Evolutionary conservation across 257 asterid genomes (phyloP).

Genomic region (Fraxinus anomala): DNA sequence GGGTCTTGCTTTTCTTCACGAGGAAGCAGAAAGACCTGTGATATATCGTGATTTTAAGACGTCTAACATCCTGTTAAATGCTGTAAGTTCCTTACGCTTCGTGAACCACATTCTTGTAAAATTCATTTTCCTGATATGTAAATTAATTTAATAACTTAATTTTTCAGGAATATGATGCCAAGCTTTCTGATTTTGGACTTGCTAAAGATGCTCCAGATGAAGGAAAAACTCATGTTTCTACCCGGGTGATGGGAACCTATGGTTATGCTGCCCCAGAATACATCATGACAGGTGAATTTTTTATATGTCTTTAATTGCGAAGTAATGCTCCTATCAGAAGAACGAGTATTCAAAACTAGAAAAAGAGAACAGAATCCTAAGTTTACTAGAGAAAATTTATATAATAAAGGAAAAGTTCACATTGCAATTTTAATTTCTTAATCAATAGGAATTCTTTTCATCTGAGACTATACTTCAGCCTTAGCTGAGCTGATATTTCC

Average conservation of each 20-base stretch:
- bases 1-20: conserved; percentile 64
- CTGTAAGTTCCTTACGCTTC: conserved; percentile 58
- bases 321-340: not conserved
- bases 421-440: not conserved
- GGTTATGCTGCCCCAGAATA: conserved; percentile 71
- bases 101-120: too few relatives aligned
- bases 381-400: not conserved
- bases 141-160: not conserved
- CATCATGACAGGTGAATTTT: conserved; percentile 64
- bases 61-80: conserved; percentile 58
- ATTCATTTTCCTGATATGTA: too few relatives aligned
- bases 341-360: not conserved
- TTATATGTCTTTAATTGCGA: not conserved
- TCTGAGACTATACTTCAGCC: not conserved
- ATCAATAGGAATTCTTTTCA: not conserved
- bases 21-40: conserved; percentile 65
- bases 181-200: conserved; percentile 65
- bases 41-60: conserved; percentile 67
- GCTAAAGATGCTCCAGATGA: conserved; percentile 74
- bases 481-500: not conserved
- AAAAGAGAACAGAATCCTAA: not conserved
- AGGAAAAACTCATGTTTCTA: conserved; percentile 63
- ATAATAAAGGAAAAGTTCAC: not conserved
- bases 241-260: conserved; percentile 73
- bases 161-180: conserved; percentile 59